Conservation (phyloP, 2,329 filamentous ascomycete species). For the Fusarium buharicum region DNA sequence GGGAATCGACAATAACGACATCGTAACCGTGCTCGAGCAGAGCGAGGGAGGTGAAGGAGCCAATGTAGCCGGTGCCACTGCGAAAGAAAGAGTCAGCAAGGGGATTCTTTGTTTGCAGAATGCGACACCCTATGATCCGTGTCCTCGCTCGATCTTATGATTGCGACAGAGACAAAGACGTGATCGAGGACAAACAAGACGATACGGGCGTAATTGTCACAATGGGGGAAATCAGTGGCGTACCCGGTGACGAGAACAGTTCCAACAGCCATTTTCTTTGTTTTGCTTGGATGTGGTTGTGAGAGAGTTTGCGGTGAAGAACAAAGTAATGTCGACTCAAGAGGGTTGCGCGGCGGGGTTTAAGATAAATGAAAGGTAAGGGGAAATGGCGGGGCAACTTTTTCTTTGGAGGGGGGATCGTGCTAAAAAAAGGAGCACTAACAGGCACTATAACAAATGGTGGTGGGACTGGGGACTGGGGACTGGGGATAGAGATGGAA, state of each 20-base stretch:
- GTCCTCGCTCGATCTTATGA: conserved; percentile 1
- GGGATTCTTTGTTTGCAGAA: conserved; percentile 15
- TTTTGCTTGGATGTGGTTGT: conserved; percentile 39
- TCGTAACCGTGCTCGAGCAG: conserved; percentile 95
- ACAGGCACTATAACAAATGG: neutral
- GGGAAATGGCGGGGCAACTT: conserved; percentile 36
- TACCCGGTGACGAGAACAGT: conserved; percentile 95
- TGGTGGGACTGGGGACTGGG: conserved; percentile 9
- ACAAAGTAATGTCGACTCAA: conserved; percentile 23
- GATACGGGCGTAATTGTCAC: conserved; percentile 1
- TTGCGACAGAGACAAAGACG: conserved; percentile 32
- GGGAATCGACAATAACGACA: conserved; percentile 94
- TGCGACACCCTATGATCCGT: conserved; percentile 22
- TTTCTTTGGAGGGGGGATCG: conserved; percentile 19
- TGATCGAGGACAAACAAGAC: conserved; percentile 7
- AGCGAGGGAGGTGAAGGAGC: conserved; percentile 92
- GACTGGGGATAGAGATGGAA: too few relatives aligned
- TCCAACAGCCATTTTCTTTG: conserved; percentile 75
- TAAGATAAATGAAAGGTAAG: conserved; percentile 15
- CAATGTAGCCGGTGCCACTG: conserved; percentile 98
- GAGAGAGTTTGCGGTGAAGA: conserved; percentile 36
- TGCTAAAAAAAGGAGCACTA: conserved; percentile 22
- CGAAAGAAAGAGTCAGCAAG: conserved; percentile 39
- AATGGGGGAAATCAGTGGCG: conserved; percentile 37
- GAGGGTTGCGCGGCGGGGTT: conserved; percentile 32